Conservation (phyloP, 345 rosid genomes). For the Populus simonii region DNA sequence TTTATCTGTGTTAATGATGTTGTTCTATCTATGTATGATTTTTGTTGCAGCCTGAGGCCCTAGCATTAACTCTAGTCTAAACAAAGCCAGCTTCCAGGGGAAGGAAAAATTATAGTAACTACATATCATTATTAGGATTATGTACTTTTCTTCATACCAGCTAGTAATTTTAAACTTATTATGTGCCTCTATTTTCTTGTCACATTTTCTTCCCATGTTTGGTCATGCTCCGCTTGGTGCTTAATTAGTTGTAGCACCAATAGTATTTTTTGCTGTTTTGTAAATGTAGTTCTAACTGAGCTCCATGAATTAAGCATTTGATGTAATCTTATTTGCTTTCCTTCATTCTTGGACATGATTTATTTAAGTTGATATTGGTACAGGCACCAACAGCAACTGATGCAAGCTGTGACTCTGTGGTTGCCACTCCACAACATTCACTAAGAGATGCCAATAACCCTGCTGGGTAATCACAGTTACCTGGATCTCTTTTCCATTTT, state of each 20-base stretch:
- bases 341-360: constrained; percentile 7
- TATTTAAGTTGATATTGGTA: constrained; percentile 14
- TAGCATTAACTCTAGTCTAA: neutral
- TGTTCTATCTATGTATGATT: neutral
- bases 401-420: constrained; percentile 94
- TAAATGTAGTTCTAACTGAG: neutral
- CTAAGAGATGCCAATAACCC: constrained; percentile 94
- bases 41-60: neutral
- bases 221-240: neutral
- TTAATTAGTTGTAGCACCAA: neutral
- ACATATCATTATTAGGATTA: neutral
- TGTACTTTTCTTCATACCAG: neutral
- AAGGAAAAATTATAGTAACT: neutral
- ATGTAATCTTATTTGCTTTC: neutral
- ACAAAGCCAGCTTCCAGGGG: neutral
- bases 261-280: neutral
- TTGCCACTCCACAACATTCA: constrained; percentile 91
- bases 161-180: neutral
- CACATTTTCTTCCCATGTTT: neutral
- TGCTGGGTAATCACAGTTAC: constrained; percentile 67
- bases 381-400: constrained; percentile 76
- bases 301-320: neutral
- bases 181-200: neutral
- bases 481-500: neutral
- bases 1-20: neutral